Evolutionary conservation across 2,329 filamentous ascomycete species (phyloP).

Genomic region (Trichophyton verrucosum): DNA sequence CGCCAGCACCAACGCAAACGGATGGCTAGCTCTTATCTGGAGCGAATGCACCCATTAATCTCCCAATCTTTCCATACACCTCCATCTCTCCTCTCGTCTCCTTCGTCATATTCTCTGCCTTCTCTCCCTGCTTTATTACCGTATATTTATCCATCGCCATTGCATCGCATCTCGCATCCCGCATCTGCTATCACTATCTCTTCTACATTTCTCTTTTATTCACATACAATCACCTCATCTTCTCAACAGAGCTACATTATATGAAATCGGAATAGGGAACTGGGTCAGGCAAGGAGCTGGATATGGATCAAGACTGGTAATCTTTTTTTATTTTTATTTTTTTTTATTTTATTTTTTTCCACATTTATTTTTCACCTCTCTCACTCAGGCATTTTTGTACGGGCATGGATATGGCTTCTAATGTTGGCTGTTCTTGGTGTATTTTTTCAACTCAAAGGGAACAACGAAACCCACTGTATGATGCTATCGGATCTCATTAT

Average conservation of each 20-base stretch:
- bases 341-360: too few species aligned
- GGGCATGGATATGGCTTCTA: not conserved
- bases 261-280: not conserved
- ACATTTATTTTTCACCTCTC: too few species aligned
- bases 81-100: not conserved
- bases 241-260: not conserved
- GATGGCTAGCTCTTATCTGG: constrained; percentile 6
- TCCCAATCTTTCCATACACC: not conserved
- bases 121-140: not conserved
- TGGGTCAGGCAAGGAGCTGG: not conserved
- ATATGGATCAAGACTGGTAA: not conserved
- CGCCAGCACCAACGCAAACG: not conserved
- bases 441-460: not conserved
- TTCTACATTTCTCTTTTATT: not conserved
- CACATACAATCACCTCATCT: not conserved
- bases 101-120: not conserved
- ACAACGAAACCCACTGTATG: not conserved
- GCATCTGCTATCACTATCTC: not conserved
- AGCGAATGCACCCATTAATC: not conserved
- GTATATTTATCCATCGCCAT: not conserved
- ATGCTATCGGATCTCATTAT: not conserved
- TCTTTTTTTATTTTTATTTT: too few species aligned
- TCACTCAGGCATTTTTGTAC: not conserved
- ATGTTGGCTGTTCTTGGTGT: not conserved
- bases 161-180: not conserved